Evolutionary conservation across 1,139 yeast species (phyloP).

Genomic region (Protomyces arabidopsidicola): DNA sequence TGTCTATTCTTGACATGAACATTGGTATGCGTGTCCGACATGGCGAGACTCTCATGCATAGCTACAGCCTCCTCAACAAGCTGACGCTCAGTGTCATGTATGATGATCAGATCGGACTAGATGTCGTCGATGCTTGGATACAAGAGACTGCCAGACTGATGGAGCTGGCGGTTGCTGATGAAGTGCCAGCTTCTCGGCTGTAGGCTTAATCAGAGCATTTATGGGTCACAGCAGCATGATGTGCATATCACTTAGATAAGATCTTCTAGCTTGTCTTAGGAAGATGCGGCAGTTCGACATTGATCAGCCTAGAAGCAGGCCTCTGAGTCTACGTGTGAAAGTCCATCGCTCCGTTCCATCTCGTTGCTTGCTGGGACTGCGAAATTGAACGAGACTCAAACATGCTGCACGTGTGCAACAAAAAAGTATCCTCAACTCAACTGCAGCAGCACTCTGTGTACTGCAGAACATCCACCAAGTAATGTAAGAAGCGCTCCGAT

Average conservation of each 20-base stretch:
- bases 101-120: conserved; percentile 11
- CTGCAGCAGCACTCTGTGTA: neutral
- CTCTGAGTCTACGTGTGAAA: no score
- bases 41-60: conserved; percentile 23
- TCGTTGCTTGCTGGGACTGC: neutral
- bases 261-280: no score
- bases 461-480: neutral
- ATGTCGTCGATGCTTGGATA: conserved; percentile 5
- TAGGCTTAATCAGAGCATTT: neutral
- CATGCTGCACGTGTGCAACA: neutral
- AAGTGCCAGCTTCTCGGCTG: neutral
- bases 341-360: no score
- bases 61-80: conserved; percentile 2
- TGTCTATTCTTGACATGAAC: conserved; percentile 3
- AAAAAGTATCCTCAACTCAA: neutral
- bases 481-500: neutral
- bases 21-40: conserved; percentile 16
- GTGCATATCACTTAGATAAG: neutral
- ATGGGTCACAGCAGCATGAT: neutral
- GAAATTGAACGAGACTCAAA: neutral
- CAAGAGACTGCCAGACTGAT: conserved; percentile 6
- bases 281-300: no score
- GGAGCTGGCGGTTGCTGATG: neutral
- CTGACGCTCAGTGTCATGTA: conserved; percentile 8
- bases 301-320: no score